Evolutionary conservation across 108 stramenopile species (phyloP), one percentile per base, ranked within the genome.

Genomic region (Skeletonema potamos): DNA sequence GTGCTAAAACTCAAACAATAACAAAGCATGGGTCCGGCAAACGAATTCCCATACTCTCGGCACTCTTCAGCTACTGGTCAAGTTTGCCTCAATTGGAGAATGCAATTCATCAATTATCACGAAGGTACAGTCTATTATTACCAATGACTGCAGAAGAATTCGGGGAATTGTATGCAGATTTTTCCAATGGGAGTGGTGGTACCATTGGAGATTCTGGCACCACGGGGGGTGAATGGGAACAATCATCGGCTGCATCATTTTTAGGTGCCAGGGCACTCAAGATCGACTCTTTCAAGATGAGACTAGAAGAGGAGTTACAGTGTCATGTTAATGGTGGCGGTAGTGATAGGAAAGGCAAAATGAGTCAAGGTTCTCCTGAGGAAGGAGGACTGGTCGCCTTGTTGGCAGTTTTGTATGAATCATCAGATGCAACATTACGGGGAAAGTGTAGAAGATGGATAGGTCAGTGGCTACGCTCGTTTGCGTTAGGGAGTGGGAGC

Each of bases 361-460:
- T 55, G 34, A 64, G 27, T 20, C 54, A 29, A 58, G 22, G 46
- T 54, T 39, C 27, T 3, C 43, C 72, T 20, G 74, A 62, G 54
- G 46, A 72, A 13, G 70, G 66, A 17, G 74, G 74, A 55, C 64
- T 79, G n/a, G 37, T 58, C 4, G 48, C 29, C 9, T 51, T 79
- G 5, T 44, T 68, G 13, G 26, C 58, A 24, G 55, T 58, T 10
- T 10, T 72, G 8, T 79, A 79, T 59, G 43, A 63, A 60, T 46
- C 65, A 27, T 78, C 77, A 4, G 59, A 78, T 66, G 46, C 59
- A 30, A 41, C 34, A 30, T 55, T 70, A 34, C 70, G 78, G 27
- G 78, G 78, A 27, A 79, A 63, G 29, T 34, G 58, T 20, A 54
- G 71, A 20, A 66, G 71, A 55, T 72, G 60, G 78, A 79, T 79